Percentiles rank a stretch among this genome's conserved stretches.
Evolutionary conservation across 106 monocot species (phyloP).

Genomic region (Dioscorea alata): DNA sequence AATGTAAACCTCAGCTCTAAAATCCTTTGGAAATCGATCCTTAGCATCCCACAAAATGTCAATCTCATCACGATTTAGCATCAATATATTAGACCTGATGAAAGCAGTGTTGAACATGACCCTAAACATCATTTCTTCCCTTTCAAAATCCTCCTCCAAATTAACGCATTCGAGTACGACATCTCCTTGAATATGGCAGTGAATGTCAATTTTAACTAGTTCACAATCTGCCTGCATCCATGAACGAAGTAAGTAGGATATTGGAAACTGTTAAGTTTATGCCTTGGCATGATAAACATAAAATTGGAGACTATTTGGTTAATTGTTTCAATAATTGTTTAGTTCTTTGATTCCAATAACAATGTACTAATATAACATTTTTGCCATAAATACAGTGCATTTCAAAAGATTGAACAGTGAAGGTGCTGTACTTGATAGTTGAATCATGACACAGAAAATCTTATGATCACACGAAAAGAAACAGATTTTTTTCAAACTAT

Average conservation of each 20-base stretch:
- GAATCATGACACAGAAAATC: too few species aligned
- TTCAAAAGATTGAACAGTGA: too few species aligned
- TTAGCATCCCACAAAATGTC: conserved; percentile 91
- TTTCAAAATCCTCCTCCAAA: conserved; percentile 63
- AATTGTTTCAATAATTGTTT: too few species aligned
- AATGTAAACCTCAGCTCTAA: conserved; percentile 80
- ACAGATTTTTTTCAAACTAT: too few species aligned
- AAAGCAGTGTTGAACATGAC: conserved; percentile 98
- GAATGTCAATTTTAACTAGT: conserved; percentile 83
- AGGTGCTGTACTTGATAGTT: too few species aligned
- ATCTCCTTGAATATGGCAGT: conserved; percentile 93
- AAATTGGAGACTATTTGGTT: too few species aligned
- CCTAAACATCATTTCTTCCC: conserved; percentile 90
- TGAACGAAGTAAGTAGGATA: background rate
- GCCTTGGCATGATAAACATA: too few species aligned
- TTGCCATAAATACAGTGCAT: too few species aligned
- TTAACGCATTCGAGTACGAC: conserved; percentile 91
- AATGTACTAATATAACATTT: too few species aligned
- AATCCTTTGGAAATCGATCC: conserved; percentile 74
- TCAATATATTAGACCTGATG: conserved; percentile 93
- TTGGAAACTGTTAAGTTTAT: too few species aligned
- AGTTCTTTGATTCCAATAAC: too few species aligned
- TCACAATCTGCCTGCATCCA: conserved; percentile 78
- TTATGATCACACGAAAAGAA: too few species aligned
- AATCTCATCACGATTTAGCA: conserved; percentile 89